These are phyloP conservation scores for Astrocystis sublimbata DNA, from an alignment of 495 filamentous ascomycete genomes.

Conservation along the genomic window DNA sequence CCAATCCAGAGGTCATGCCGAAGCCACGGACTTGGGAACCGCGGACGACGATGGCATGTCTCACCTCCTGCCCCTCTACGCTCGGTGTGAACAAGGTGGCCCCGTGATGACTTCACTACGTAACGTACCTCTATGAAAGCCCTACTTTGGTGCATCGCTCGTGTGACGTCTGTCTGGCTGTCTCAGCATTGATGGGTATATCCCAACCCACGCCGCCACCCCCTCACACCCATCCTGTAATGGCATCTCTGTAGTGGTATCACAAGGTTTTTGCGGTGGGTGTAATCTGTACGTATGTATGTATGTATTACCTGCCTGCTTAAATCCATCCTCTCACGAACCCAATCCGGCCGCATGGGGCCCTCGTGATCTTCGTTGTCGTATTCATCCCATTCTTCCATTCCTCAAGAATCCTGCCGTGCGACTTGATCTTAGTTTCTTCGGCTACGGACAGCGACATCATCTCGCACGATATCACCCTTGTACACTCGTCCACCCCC, in stretches of 20 bases:
- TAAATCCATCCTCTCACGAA: constrained; percentile 3
- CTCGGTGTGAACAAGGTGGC: neutral
- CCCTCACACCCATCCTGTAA: no score
- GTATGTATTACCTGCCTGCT: neutral
- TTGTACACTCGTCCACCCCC: neutral
- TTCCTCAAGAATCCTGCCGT: constrained; percentile 10
- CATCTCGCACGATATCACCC: neutral
- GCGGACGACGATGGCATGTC: neutral
- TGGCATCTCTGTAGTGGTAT: neutral
- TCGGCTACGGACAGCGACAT: constrained; percentile 18
- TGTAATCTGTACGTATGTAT: no score
- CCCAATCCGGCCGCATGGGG: neutral
- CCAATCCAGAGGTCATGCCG: constrained; percentile 29
- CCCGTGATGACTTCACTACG: constrained; percentile 11
- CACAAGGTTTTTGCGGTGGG: neutral
- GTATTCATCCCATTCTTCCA: no score
- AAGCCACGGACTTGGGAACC: constrained; percentile 33
- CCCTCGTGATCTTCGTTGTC: neutral
- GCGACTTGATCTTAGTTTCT: constrained; percentile 15
- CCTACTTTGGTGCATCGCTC: neutral
- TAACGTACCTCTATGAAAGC: neutral
- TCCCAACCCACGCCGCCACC: neutral
- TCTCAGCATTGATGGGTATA: neutral
- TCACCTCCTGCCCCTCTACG: neutral
- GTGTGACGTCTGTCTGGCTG: constrained; percentile 4